A percentile compares a stretch with the other conserved stretches of the same genome.
Evolutionary conservation across 345 rosid genomes (phyloP).

Genomic region (Adansonia digitata): DNA sequence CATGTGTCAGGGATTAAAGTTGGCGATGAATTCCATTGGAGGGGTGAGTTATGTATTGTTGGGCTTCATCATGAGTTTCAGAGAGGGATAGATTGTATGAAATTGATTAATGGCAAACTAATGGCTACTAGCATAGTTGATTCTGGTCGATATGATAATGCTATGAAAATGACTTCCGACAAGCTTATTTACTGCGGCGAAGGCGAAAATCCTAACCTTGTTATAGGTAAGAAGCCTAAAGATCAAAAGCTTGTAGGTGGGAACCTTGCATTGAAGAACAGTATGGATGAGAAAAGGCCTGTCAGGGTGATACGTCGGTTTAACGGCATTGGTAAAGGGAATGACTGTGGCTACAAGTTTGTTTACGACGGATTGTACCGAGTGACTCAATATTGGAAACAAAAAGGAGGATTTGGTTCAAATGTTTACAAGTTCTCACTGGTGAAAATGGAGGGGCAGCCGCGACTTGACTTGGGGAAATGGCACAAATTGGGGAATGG

Average conservation of each 20-base stretch:
- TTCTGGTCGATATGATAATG: constrained; percentile 62
- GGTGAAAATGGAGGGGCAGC: constrained; percentile 52
- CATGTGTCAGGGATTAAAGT: constrained; percentile 61
- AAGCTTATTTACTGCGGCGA: constrained; percentile 53
- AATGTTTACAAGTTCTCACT: constrained; percentile 57
- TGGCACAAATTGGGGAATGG: background rate
- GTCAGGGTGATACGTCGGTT: constrained; percentile 69
- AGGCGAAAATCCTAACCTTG: constrained; percentile 52
- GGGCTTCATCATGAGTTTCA: constrained; percentile 63
- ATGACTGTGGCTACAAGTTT: constrained; percentile 34
- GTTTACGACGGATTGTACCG: constrained; percentile 60
- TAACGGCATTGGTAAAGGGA: constrained; percentile 5
- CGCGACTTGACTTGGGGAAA: background rate
- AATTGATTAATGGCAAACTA: constrained; percentile 18
- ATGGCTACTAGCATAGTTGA: constrained; percentile 70
- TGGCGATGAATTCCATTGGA: constrained; percentile 73
- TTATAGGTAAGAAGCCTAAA: constrained; percentile 42
- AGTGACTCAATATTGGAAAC: constrained; percentile 50
- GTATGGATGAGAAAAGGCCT: constrained; percentile 26
- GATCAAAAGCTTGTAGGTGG: constrained; percentile 62
- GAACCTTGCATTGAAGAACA: constrained; percentile 63
- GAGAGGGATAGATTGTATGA: constrained; percentile 59
- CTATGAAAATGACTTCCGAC: constrained; percentile 3
- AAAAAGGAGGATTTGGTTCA: constrained; percentile 45
- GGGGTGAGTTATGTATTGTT: constrained; percentile 56